A percentile compares a stretch with the other conserved stretches of the same genome.
phyloP scores from a whole-genome alignment of 768 basidiomycete genomes.

The Pholiota molesta region DNA sequence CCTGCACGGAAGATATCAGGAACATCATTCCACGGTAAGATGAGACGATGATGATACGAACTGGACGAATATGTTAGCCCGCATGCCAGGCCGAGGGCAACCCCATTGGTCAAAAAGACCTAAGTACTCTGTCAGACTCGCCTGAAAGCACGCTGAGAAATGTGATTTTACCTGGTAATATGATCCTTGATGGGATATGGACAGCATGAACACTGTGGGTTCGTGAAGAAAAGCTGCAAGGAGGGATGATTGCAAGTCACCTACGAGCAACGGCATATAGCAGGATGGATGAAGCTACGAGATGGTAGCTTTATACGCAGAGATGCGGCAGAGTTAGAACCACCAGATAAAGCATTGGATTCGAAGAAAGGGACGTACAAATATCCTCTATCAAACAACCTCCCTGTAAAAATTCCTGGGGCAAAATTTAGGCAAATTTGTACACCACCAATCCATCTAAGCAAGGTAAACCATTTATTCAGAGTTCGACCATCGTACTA shows the following conservation, averaged over 20 bases:
- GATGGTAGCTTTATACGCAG: slow-evolving; percentile 6
- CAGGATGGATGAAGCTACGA: slow-evolving; percentile 1
- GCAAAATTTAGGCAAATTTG: slow-evolving; percentile 54
- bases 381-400: slow-evolving; percentile 18
- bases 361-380: slow-evolving; percentile 4
- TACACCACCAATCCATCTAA: slow-evolving; percentile 38
- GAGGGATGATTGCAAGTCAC: neutral
- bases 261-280: slow-evolving; percentile 5
- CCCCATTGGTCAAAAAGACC: slow-evolving; percentile 56
- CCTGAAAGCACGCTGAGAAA: neutral
- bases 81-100: slow-evolving; percentile 48
- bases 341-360: neutral
- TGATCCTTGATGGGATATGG: slow-evolving; percentile 33
- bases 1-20: slow-evolving; percentile 19
- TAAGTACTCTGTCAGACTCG: slow-evolving; percentile 19
- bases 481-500: neutral
- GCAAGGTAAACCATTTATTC: neutral
- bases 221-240: no score
- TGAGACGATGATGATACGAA: neutral
- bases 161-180: slow-evolving; percentile 35
- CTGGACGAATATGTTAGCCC: slow-evolving; percentile 35
- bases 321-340: no score
- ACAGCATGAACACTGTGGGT: slow-evolving; percentile 35
- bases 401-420: slow-evolving; percentile 47
- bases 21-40: neutral